Base-by-base conservation (phyloP, 2,329 filamentous ascomycete species). In the Endoconidiophora laricicola region DNA sequence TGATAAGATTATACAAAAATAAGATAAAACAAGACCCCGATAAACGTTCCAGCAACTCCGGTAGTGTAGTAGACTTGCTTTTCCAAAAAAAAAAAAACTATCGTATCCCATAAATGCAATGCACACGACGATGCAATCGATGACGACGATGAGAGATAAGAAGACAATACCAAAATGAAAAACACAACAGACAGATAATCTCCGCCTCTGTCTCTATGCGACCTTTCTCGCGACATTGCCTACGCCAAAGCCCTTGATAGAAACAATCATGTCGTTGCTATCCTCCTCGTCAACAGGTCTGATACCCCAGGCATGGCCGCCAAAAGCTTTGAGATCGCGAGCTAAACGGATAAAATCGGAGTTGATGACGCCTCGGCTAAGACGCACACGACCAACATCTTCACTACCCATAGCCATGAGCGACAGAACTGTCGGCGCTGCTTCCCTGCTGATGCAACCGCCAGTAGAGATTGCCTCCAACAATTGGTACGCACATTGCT, bases 341-440 rank as follows among this genome's bases (percentile, higher is more conserved):
- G 85, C 88, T 49, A 95, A 67, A 46, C 79, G 78, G 51, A 98
- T 74, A 48, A 86, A 70, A 53, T 86, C 81, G 61, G 94, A 86
- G 2, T 80, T 83, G 43, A 96, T 66, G 0, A 95, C 78, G 44
- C 90, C 83, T 58, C 78, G 80, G 29, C 88, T 86, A 52, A 98
- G 62, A 55, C 85, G 77, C 56, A 98, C 64, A 53, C 91, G 76
- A 3, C 91, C 91, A 12, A 98, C 87, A 63, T 98, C 91, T 62
- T 96, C 91, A 1, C 83, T 86, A 0, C 91, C 91, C 91, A 98
- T 96, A 33, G 88, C 86, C 91, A 98, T 98, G 55, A 98, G 70
- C 16, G 81, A 84, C 48, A 98, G 65, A 56, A 94, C 73, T 0
- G 82, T 90, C 2, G 77, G 71, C 4, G 81, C 79, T 2, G 86